phyloP scores from a whole-genome alignment of 139 green algal genomes.

The Pseudopediastrum boryanum region DNA sequence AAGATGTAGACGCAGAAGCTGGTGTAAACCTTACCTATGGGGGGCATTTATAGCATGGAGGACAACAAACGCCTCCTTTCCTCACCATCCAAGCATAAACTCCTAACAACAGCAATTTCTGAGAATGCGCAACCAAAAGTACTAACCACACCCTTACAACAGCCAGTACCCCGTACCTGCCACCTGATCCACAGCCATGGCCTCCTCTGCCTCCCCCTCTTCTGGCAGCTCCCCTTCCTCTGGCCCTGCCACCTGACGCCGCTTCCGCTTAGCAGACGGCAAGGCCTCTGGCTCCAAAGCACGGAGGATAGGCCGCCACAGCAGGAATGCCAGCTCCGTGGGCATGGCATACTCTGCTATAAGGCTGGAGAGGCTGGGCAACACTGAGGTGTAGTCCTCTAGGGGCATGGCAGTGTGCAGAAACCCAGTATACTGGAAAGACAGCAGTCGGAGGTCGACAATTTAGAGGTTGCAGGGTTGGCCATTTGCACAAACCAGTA shows the following conservation, averaged over 20 bases:
- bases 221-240: constrained; percentile 32
- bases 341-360: constrained; percentile 4
- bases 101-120: neutral
- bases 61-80: neutral
- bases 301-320: constrained; percentile 20
- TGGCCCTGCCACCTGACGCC: neutral
- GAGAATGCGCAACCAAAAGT: neutral
- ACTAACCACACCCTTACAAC: neutral
- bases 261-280: neutral
- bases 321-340: constrained; percentile 6
- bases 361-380: constrained; percentile 12
- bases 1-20: too few relatives aligned
- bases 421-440: neutral
- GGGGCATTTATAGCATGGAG: neutral
- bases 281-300: constrained; percentile 20
- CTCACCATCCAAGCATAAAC: neutral
- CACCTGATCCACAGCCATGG: neutral
- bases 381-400: neutral
- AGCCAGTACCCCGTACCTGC: neutral
- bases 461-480: neutral
- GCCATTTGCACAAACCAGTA: too few relatives aligned
- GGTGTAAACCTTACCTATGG: neutral
- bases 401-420: neutral
- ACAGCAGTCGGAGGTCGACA: neutral
- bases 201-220: constrained; percentile 29